Evolutionary conservation across 2,329 filamentous ascomycete species (phyloP), one percentile per base, ranked within the genome.

Genomic region (Calonectria pseudoturangicola): DNA sequence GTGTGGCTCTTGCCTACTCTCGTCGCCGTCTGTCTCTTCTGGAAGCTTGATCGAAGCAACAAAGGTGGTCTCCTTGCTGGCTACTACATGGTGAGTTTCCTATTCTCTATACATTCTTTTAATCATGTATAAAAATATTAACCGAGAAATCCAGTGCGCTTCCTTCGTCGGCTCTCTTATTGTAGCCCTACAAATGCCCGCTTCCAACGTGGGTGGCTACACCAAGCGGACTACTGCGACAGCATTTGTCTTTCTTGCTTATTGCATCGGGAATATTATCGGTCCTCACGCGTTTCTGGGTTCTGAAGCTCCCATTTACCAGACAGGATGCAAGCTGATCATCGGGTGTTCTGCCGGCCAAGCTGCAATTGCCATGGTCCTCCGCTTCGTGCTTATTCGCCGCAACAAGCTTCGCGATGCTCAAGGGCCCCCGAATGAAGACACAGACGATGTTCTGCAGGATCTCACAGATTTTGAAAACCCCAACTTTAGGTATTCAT

Each of bases 81-180:
- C 0, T 89, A 90, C 77, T 91, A 90, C 76, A 86, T 90, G 70
- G 78, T 84, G 73, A 58, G 75, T 3, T 47, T 4, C 3, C 15
- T 13, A 5, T 9, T 2, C 4, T 2, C 1, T 9, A 4, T 9
- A 0, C 27, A 25, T 21, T 48, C 1, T 12, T 25, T 48, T 25
- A 12, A 25, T 13, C 13, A 8, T 12, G 15, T 41, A 25, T 15
- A 15, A 7, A 12, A 10, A 60, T 10, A 8, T n/a, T 60, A 27
- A 10, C n/a, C 3, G 1, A 27, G 36, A 58, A 70, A 66, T 27
- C 13, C 13, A 79, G 78, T 79, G 78, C n/a, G 83, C 87, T 0
- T 82, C 86, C 0, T 91, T 86, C 63, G 88, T 91, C 2, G 85
- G 87, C 1, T 87, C 87, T 4, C 83, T 91, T n/a, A 88, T 90